phyloP scores from a whole-genome alignment of 305 asterid species.

The Fraxinus xanthoxyloides region DNA sequence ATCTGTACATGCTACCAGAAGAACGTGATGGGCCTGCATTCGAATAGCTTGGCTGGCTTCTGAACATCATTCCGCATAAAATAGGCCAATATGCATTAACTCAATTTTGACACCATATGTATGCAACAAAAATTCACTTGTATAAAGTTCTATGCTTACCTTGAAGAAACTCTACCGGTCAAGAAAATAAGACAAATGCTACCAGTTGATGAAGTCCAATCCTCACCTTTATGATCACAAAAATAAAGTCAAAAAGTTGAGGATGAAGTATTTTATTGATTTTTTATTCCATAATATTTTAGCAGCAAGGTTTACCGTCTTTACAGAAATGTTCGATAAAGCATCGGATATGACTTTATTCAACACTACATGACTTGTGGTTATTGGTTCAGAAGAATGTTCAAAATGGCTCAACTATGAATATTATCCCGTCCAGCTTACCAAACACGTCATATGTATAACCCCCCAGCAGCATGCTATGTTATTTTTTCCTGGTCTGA shows the following conservation, averaged over 20 bases:
- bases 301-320: background rate
- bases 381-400: background rate
- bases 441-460: background rate
- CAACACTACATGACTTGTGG: background rate
- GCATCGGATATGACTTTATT: too few relatives aligned
- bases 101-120: slow-evolving; percentile 39
- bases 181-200: slow-evolving; percentile 24
- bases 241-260: slow-evolving; percentile 23
- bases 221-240: slow-evolving; percentile 1
- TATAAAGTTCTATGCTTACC: background rate
- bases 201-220: slow-evolving; percentile 22
- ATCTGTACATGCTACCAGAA: slow-evolving; percentile 45
- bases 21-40: slow-evolving; percentile 54
- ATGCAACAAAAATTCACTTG: slow-evolving; percentile 5
- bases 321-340: background rate
- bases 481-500: background rate
- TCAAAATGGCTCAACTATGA: background rate
- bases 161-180: background rate
- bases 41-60: slow-evolving; percentile 42
- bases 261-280: slow-evolving; percentile 2
- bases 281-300: slow-evolving; percentile 3
- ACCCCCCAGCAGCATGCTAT: background rate
- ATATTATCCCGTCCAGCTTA: background rate
- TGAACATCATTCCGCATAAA: slow-evolving; percentile 30
- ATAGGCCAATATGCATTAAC: slow-evolving; percentile 50